Evolutionary conservation across 2,329 filamentous ascomycete genomes (phyloP).

Genomic region (Penicillium hesseltinei): DNA sequence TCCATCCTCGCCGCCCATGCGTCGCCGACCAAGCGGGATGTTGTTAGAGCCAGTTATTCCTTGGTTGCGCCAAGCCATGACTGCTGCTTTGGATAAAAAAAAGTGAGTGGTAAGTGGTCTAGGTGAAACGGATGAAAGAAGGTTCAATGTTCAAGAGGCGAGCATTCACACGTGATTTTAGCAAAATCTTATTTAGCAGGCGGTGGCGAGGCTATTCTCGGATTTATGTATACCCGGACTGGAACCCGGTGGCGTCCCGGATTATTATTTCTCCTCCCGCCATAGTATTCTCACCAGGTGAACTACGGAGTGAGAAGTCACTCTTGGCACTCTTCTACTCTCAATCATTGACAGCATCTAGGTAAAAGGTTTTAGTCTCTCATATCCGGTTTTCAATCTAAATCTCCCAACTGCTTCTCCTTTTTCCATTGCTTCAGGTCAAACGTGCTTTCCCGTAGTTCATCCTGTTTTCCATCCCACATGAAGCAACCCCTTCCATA

Average conservation of each 20-base stretch:
- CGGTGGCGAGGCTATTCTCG: neutral
- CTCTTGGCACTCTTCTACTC: too few relatives aligned
- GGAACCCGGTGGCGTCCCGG: neutral
- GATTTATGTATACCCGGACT: neutral
- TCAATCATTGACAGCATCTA: neutral
- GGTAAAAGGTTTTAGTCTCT: neutral
- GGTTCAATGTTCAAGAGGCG: neutral
- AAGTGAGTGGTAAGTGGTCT: constrained; percentile 12
- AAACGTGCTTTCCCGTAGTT: constrained; percentile 13
- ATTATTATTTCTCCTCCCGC: neutral
- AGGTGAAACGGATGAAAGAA: constrained; percentile 9
- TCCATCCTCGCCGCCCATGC: constrained; percentile 68
- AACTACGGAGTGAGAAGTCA: too few relatives aligned
- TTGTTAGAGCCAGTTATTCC: constrained; percentile 98
- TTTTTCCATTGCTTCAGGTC: constrained; percentile 15
- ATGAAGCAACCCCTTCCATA: constrained; percentile 6
- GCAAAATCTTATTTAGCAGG: neutral
- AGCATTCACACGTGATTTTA: neutral
- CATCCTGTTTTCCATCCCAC: constrained; percentile 14
- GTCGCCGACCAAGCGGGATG: constrained; percentile 83
- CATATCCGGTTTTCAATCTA: neutral
- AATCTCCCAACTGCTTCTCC: neutral
- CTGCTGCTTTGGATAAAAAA: constrained; percentile 11
- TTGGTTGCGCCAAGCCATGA: constrained; percentile 64
- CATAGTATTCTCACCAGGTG: too few relatives aligned